A percentile compares a stretch with the other conserved stretches of the same genome.
phyloP scores from a whole-genome alignment of 2,329 filamentous ascomycete species.

The Pseudopithomyces chartarum region DNA sequence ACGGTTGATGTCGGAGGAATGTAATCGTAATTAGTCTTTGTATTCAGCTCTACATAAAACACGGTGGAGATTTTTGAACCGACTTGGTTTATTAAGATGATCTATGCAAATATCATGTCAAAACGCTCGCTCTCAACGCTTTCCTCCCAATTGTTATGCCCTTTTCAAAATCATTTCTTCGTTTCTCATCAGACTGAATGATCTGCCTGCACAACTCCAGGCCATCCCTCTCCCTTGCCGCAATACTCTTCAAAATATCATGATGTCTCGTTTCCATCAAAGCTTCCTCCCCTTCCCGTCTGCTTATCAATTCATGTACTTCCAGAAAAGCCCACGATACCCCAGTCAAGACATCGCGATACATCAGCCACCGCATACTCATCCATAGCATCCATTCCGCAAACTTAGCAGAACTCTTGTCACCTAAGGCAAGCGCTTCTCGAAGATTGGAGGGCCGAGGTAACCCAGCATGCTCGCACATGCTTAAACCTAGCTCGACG shows the following conservation, averaged over 20 bases:
- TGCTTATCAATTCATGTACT: slow-evolving; percentile 9
- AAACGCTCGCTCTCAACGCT: not conserved
- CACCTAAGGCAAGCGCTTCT: slow-evolving; percentile 24
- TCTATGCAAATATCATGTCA: not conserved
- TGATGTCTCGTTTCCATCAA: not conserved
- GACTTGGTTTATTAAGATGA: no score
- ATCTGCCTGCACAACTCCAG: not conserved
- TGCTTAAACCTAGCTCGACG: slow-evolving; percentile 38
- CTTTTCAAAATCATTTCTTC: not conserved
- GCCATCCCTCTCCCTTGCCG: not conserved
- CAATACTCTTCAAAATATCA: not conserved
- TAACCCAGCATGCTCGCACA: slow-evolving; percentile 25
- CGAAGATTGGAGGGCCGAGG: slow-evolving; percentile 25
- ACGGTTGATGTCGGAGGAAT: not conserved
- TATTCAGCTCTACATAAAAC: no score
- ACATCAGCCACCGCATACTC: slow-evolving; percentile 22
- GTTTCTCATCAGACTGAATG: not conserved
- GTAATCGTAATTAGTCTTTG: not conserved
- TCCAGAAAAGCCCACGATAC: slow-evolving; percentile 42
- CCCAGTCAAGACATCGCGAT: slow-evolving; percentile 36
- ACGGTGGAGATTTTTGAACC: no score
- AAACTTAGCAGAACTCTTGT: slow-evolving; percentile 47
- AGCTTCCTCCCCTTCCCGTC: not conserved
- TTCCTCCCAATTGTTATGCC: not conserved
- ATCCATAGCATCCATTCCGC: slow-evolving; percentile 19